phyloP scores from a whole-genome alignment of 768 basidiomycete genomes.

The Boletellus ananas region DNA sequence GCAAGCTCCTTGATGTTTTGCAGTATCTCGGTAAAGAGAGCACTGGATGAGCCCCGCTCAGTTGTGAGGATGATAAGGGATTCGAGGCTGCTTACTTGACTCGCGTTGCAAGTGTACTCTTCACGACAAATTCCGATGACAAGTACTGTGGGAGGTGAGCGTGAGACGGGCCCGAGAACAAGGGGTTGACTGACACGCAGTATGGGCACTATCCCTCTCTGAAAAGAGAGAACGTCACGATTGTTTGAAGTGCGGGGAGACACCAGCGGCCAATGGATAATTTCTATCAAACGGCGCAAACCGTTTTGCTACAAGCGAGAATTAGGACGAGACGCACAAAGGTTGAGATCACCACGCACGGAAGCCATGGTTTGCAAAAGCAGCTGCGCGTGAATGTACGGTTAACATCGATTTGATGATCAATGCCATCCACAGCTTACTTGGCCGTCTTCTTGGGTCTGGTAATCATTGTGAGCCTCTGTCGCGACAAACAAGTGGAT shows the following conservation, averaged over 20 bases:
- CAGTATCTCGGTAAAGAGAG: slow-evolving; percentile 43
- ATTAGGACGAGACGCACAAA: background rate
- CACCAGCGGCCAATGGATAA: slow-evolving; percentile 45
- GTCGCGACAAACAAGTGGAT: background rate
- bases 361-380: slow-evolving; percentile 38
- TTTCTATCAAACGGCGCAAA: slow-evolving; percentile 45
- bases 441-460: slow-evolving; percentile 51
- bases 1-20: slow-evolving; percentile 44
- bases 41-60: slow-evolving; percentile 28
- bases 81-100: slow-evolving; percentile 42
- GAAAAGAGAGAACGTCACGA: slow-evolving; percentile 48
- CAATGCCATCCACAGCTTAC: slow-evolving; percentile 29
- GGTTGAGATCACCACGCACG: slow-evolving; percentile 21
- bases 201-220: slow-evolving; percentile 51
- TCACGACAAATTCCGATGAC: slow-evolving; percentile 55
- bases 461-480: too few species aligned
- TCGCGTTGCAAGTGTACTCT: slow-evolving; percentile 47
- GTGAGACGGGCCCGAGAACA: background rate
- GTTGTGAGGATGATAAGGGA: background rate
- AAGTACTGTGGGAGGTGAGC: slow-evolving; percentile 41
- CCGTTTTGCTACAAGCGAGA: slow-evolving; percentile 42
- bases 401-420: slow-evolving; percentile 1
- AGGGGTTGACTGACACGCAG: slow-evolving; percentile 38
- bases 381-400: slow-evolving; percentile 25
- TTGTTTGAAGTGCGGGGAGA: slow-evolving; percentile 36